Percentiles rank a stretch among this genome's conserved stretches.
These are phyloP conservation scores for Taphrina wiesneri DNA, from an alignment of 1,139 yeast genomes.

Conservation along the genomic window DNA sequence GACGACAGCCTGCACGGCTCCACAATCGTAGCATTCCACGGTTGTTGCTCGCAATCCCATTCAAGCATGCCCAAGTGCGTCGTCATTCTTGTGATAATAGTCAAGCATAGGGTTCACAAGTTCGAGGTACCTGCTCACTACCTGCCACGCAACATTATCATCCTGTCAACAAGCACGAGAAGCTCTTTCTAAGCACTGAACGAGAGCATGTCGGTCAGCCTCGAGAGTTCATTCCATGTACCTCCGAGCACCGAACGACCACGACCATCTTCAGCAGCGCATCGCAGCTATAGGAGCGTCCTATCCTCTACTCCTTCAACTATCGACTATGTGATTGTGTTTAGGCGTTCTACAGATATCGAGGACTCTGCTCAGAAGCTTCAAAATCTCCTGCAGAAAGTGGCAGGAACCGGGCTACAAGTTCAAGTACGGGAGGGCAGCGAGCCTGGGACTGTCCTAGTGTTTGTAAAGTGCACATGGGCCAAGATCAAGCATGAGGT, in stretches of 20 bases:
- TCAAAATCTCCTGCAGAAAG: slow-evolving; percentile 7
- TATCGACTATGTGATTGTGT: slow-evolving; percentile 23
- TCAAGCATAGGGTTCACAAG: too few species aligned
- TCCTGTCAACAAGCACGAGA: too few species aligned
- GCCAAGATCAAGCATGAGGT: slow-evolving; percentile 1
- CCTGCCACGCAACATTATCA: too few species aligned
- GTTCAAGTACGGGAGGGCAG: slow-evolving; percentile 22
- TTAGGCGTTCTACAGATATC: slow-evolving; percentile 9
- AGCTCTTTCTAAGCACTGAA: too few species aligned
- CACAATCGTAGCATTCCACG: too few species aligned
- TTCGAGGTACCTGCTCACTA: too few species aligned
- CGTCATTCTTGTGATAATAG: too few species aligned
- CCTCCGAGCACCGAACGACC: background rate
- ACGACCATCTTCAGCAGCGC: background rate
- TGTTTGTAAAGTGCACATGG: slow-evolving; percentile 23
- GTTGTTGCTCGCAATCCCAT: too few species aligned
- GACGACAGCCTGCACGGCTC: too few species aligned
- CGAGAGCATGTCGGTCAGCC: too few species aligned
- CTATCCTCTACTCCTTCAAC: slow-evolving; percentile 12
- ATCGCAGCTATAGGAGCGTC: slow-evolving; percentile 14
- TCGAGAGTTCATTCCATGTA: too few species aligned
- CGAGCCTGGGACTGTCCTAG: slow-evolving; percentile 2
- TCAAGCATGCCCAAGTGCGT: too few species aligned
- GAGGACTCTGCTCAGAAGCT: slow-evolving; percentile 1
- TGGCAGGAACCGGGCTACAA: background rate